phyloP scores from a whole-genome alignment of 2,329 filamentous ascomycete species.

The Cordyceps sp. region DNA sequence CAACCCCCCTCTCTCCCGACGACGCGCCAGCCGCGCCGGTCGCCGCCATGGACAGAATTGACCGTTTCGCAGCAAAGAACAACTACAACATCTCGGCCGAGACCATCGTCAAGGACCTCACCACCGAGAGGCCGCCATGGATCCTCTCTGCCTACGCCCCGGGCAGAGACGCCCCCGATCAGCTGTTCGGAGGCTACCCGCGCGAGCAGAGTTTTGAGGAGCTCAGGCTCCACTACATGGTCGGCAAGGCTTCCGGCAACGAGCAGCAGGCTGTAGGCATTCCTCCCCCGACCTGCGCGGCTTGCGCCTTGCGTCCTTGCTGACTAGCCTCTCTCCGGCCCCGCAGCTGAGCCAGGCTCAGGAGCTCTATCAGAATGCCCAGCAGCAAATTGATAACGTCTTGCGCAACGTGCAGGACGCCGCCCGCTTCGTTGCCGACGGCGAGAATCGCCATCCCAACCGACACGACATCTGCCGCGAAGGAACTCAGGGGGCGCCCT shows the following conservation, averaged over 20 bases:
- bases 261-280: conserved; percentile 30
- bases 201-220: conserved; percentile 85
- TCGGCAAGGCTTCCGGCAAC: conserved; percentile 42
- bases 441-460: conserved; percentile 58
- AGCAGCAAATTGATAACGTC: conserved; percentile 57
- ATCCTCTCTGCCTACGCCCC: conserved; percentile 77
- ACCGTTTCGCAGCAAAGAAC: conserved; percentile 19
- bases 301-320: not conserved
- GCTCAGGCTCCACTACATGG: conserved; percentile 57
- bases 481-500: conserved; percentile 24
- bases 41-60: not conserved
- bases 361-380: conserved; percentile 43
- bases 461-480: conserved; percentile 45
- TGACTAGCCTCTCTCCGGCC: not conserved
- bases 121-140: conserved; percentile 61
- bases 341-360: conserved; percentile 41
- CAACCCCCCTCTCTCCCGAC: not conserved
- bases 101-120: conserved; percentile 49
- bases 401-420: conserved; percentile 56
- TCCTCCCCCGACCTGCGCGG: not conserved
- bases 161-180: conserved; percentile 56
- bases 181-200: conserved; percentile 64
- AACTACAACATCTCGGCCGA: conserved; percentile 39
- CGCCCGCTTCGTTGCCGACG: conserved; percentile 48
- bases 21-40: no score